These are phyloP conservation scores for Lignosus rhinocerotis DNA, from an alignment of 1,284 basidiomycete species.

Conservation along the genomic window DNA sequence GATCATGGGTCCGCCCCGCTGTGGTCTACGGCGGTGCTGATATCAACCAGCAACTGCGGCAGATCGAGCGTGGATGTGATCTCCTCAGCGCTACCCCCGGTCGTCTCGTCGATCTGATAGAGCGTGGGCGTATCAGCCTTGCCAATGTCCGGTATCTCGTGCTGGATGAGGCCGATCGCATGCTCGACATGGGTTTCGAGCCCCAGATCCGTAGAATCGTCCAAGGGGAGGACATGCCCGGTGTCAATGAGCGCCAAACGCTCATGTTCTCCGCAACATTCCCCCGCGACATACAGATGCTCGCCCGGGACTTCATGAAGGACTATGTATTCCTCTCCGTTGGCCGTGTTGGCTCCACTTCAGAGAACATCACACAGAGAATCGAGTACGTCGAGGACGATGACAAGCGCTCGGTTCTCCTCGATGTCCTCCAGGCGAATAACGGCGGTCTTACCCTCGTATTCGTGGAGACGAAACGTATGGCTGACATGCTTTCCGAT, in stretches of 20 bases:
- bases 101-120: slow-evolving; percentile 97
- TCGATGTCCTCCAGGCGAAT: slow-evolving; percentile 91
- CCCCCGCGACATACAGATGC: slow-evolving; percentile 98
- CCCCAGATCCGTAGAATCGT: slow-evolving; percentile 99
- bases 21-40: slow-evolving; percentile 99
- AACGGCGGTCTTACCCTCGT: slow-evolving; percentile 80
- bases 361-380: slow-evolving; percentile 99
- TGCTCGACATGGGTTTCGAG: slow-evolving; percentile 99
- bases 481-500: slow-evolving; percentile 98
- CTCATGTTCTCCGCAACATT: slow-evolving; percentile 99
- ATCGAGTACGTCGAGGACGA: slow-evolving; percentile 98
- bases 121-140: slow-evolving; percentile 95
- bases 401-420: slow-evolving; percentile 96
- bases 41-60: slow-evolving; percentile 92
- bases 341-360: slow-evolving; percentile 97
- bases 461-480: slow-evolving; percentile 99
- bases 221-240: slow-evolving; percentile 98
- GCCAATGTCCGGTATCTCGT: slow-evolving; percentile 98
- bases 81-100: slow-evolving; percentile 98
- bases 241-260: slow-evolving; percentile 89
- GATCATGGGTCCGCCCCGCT: slow-evolving; percentile 98
- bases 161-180: slow-evolving; percentile 98
- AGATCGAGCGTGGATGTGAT: slow-evolving; percentile 96
- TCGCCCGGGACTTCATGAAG: slow-evolving; percentile 94
- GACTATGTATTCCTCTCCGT: slow-evolving; percentile 99